Evolutionary conservation across 345 rosid species (phyloP), one percentile per base, ranked within the genome.

Genomic region (Zanthoxylum bungeanum): DNA sequence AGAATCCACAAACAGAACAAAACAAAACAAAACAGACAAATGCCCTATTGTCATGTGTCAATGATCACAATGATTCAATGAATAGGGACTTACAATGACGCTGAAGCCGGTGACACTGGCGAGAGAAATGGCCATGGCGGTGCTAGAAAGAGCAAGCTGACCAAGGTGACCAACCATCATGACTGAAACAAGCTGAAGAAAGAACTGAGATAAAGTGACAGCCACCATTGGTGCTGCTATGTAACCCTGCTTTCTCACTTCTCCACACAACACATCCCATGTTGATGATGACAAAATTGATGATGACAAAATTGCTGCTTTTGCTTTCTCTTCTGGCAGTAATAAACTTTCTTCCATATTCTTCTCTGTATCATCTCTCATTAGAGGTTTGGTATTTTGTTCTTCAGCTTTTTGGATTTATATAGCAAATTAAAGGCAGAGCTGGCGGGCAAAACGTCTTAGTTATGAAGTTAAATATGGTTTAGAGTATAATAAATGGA

Each of bases 101-200:
- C 96, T 91, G 55, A 85, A 91, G 66, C 97, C 97, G 7, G 92
- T 86, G 85, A 89, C 96, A 19, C 62, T 50, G 30, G 86, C 73
- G 73, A 93, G 84, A 57, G 98, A 91, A 49, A 79, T 42, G 37
- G 91, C 89, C 7, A 93, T 83, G 84, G 98, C 89, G 17, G 95
- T 79, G 84, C 92, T 88, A 3, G 98, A 84, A 62, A 93, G 93
- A 25, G 59, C 71, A 16, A 91, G 96, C 77, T 89, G 81, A 8
- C 95, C 89, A 34, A 91, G 91, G 67, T 91, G 98, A 73, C 98
- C 98, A 11, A 81, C 90, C 93, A 93, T 89, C 88, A 87, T 88
- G 7, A 85, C 68, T 1, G 96, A 82, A 16, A 89, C 74, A 1
- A 93, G 75, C 70, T 89, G 96, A 60, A 88, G 55, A 24, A 81